phyloP scores from a whole-genome alignment of 306 rosid species.

The Cicer judaicum region DNA sequence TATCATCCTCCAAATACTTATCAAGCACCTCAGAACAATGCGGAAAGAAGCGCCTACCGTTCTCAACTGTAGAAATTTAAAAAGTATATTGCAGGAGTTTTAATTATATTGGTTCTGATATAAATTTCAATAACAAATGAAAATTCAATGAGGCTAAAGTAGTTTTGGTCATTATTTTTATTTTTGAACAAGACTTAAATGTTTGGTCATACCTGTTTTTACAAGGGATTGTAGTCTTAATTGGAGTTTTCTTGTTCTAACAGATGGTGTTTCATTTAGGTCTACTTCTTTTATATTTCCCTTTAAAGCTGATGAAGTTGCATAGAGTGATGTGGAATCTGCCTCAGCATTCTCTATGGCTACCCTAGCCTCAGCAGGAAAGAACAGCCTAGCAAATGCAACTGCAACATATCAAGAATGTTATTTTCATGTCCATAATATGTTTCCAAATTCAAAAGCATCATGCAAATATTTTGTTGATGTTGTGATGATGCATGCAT shows the following conservation, averaged over 20 bases:
- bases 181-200: neutral
- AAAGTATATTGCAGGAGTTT: constrained; percentile 25
- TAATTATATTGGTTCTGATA: too few relatives aligned
- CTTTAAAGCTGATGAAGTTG: constrained; percentile 43
- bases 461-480: neutral
- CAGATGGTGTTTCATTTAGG: constrained; percentile 77
- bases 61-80: constrained; percentile 65
- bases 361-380: constrained; percentile 85
- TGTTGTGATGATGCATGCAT: constrained; percentile 10
- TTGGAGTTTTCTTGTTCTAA: constrained; percentile 66
- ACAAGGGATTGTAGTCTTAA: constrained; percentile 52
- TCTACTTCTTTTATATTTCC: constrained; percentile 70
- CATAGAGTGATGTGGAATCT: constrained; percentile 45
- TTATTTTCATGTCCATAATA: constrained; percentile 27
- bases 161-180: neutral
- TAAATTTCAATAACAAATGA: too few relatives aligned
- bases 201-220: constrained; percentile 71
- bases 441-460: constrained; percentile 26
- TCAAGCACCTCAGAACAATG: constrained; percentile 93
- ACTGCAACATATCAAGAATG: constrained; percentile 59
- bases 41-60: constrained; percentile 87
- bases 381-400: constrained; percentile 71
- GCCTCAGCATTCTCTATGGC: constrained; percentile 84
- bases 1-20: constrained; percentile 70
- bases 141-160: too few relatives aligned